Evolutionary conservation across 768 basidiomycete species (phyloP).

Genomic region (Guyanaporus albipodus): DNA sequence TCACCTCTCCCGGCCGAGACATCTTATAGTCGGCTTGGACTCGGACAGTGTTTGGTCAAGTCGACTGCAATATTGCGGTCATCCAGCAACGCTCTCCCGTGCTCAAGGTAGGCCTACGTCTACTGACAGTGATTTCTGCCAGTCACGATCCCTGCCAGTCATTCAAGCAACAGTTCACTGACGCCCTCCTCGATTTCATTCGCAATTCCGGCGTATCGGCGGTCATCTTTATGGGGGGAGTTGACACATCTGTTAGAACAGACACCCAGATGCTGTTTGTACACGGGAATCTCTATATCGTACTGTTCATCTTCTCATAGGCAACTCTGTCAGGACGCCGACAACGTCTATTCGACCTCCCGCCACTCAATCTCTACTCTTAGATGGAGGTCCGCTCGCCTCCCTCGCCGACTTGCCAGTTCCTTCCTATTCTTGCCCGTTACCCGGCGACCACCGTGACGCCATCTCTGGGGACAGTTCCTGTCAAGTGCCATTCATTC

Average conservation of each 20-base stretch:
- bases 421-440: conserved; percentile 50
- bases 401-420: conserved; percentile 46
- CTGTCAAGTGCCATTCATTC: conserved; percentile 61
- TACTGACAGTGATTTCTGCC: neutral
- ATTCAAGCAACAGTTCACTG: conserved; percentile 64
- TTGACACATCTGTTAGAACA: conserved; percentile 70
- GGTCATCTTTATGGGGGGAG: conserved; percentile 65
- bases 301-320: conserved; percentile 3
- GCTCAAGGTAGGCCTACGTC: conserved; percentile 51
- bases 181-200: conserved; percentile 55
- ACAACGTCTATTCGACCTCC: conserved; percentile 53
- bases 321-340: conserved; percentile 46
- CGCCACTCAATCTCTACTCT: conserved; percentile 39
- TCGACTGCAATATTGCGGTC: conserved; percentile 47
- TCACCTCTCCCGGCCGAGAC: neutral
- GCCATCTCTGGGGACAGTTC: conserved; percentile 25
- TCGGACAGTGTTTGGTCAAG: conserved; percentile 58
- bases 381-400: conserved; percentile 43
- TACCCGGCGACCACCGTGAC: conserved; percentile 34
- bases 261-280: conserved; percentile 74
- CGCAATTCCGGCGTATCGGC: conserved; percentile 44
- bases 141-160: conserved; percentile 38
- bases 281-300: conserved; percentile 19
- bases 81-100: conserved; percentile 80
- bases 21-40: neutral